phyloP scores from a whole-genome alignment of 345 rosid species.

The Citrus unshiu region DNA sequence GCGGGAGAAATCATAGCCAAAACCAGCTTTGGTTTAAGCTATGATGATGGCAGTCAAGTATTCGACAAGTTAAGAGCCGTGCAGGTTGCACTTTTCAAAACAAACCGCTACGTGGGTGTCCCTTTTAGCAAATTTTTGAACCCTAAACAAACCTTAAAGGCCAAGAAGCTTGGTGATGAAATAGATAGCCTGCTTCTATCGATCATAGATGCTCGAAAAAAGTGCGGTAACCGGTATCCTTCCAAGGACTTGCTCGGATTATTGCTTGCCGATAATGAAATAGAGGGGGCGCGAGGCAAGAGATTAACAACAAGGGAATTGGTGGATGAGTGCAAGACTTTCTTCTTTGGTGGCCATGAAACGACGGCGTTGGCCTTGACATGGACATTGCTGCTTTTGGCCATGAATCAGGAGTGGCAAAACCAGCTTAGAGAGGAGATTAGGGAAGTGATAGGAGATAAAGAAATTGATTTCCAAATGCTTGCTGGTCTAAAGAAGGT shows the following conservation, averaged over 20 bases:
- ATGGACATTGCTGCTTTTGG: constrained; percentile 86
- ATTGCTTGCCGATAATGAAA: constrained; percentile 33
- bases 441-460: constrained; percentile 53
- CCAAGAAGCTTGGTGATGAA: constrained; percentile 59
- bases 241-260: constrained; percentile 59
- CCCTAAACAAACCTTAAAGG: constrained; percentile 49
- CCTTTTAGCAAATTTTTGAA: constrained; percentile 57
- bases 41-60: constrained; percentile 51
- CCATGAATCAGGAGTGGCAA: constrained; percentile 81
- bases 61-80: constrained; percentile 63
- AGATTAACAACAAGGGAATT: constrained; percentile 52
- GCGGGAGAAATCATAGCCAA: constrained; percentile 88
- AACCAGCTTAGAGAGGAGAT: constrained; percentile 72
- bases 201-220: constrained; percentile 49
- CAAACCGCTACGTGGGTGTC: constrained; percentile 82
- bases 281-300: constrained; percentile 39
- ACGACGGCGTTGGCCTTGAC: constrained; percentile 83
- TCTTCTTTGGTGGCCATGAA: constrained; percentile 94
- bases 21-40: constrained; percentile 77
- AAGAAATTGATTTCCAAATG: constrained; percentile 47
- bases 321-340: constrained; percentile 92
- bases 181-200: constrained; percentile 60
- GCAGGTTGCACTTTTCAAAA: constrained; percentile 68
- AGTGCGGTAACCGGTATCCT: constrained; percentile 2
- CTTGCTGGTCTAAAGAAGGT: constrained; percentile 92